Conservation (phyloP, 2,329 filamentous ascomycete species). For the Phyllosticta capitalensis region DNA sequence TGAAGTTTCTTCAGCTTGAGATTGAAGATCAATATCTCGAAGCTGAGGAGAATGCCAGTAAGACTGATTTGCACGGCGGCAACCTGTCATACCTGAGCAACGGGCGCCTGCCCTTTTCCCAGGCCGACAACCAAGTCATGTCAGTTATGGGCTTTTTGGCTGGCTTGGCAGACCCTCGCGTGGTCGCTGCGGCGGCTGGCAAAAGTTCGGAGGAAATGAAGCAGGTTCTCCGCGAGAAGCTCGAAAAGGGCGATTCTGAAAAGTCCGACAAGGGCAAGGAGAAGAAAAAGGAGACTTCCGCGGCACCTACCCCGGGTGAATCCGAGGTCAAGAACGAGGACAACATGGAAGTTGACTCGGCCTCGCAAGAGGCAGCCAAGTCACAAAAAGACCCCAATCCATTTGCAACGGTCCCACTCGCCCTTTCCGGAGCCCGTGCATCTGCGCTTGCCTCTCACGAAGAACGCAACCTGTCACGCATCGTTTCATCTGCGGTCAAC, state of each 20-base stretch:
- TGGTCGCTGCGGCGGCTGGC: slow-evolving; percentile 82
- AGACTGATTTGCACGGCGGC: slow-evolving; percentile 4
- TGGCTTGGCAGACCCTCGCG: slow-evolving; percentile 78
- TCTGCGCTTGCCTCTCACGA: slow-evolving; percentile 88
- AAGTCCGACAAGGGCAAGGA: slow-evolving; percentile 45
- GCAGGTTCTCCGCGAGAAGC: slow-evolving; percentile 64
- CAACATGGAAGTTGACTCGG: slow-evolving; percentile 50
- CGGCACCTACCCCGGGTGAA: slow-evolving; percentile 44
- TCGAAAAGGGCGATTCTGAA: slow-evolving; percentile 49
- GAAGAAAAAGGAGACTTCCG: slow-evolving; percentile 38
- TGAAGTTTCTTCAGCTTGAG: slow-evolving; percentile 91
- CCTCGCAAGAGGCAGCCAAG: slow-evolving; percentile 36
- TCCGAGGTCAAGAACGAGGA: slow-evolving; percentile 43
- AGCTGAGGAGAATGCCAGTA: slow-evolving; percentile 45
- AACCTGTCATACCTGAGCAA: slow-evolving; percentile 55
- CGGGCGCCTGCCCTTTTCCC: slow-evolving; percentile 79
- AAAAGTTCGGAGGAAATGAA: slow-evolving; percentile 82
- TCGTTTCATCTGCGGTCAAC: slow-evolving; percentile 88
- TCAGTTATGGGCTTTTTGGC: slow-evolving; percentile 93
- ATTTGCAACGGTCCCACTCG: slow-evolving; percentile 71
- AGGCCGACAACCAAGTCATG: slow-evolving; percentile 92
- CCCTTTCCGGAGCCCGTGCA: slow-evolving; percentile 74
- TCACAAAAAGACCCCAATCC: slow-evolving; percentile 19
- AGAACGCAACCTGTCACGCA: slow-evolving; percentile 89
- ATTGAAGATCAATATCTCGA: slow-evolving; percentile 97